Percentiles rank a stretch among this genome's conserved stretches.
Evolutionary conservation across 345 rosid species (phyloP).

Genomic region (Noccaea caerulescens): DNA sequence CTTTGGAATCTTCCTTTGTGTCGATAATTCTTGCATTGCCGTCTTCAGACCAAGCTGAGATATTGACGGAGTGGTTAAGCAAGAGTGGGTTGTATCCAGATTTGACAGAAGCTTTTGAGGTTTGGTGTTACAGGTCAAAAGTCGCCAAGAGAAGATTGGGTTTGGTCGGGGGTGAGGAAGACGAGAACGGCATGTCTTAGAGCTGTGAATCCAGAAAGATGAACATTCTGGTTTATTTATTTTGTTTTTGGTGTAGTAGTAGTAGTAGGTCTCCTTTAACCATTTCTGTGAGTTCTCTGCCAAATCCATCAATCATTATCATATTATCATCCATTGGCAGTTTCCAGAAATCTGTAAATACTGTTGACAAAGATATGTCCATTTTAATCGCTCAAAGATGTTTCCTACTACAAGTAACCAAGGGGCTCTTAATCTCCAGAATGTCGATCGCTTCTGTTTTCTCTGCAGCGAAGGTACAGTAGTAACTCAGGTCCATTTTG

Average conservation of each 20-base stretch:
- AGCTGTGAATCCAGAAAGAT: conserved; percentile 23
- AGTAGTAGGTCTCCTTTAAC: conserved; percentile 14
- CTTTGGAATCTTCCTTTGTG: conserved; percentile 76
- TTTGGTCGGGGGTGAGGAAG: conserved; percentile 36
- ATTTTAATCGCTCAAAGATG: not conserved
- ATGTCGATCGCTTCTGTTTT: not conserved
- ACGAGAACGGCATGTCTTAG: conserved; percentile 39
- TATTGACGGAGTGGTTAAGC: conserved; percentile 79
- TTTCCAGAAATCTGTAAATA: conserved; percentile 28
- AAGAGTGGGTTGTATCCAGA: conserved; percentile 74
- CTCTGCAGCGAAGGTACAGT: not conserved
- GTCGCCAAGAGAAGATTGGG: conserved; percentile 75
- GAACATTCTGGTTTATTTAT: not conserved
- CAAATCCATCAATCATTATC: not conserved
- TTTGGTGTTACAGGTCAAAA: conserved; percentile 88
- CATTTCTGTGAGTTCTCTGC: conserved; percentile 12
- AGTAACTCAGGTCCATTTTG: not conserved
- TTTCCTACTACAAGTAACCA: not conserved
- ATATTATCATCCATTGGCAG: conserved; percentile 11
- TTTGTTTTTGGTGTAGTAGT: not conserved
- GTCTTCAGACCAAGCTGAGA: conserved; percentile 78
- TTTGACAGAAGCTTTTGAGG: conserved; percentile 86
- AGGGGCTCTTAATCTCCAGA: not conserved
- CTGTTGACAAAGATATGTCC: not conserved
- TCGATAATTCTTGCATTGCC: conserved; percentile 75